Evolutionary conservation across 805 yeast genomes (phyloP).

Genomic region (Schizosaccharomyces japonicus): DNA sequence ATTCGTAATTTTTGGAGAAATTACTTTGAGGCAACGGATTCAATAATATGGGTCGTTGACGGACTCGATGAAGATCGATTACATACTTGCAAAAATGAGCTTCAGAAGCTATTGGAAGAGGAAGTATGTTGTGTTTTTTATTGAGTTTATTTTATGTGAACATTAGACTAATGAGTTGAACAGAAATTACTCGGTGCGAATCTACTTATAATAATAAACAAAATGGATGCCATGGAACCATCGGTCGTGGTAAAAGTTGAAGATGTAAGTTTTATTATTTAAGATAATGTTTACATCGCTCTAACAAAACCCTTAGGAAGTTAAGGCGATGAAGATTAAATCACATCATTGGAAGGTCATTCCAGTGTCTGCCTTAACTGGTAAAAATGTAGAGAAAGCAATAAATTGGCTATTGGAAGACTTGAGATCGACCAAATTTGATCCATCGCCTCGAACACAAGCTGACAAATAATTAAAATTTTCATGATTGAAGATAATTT

Average conservation of each 20-base stretch:
- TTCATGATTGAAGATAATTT: too few relatives aligned
- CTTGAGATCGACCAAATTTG: slow-evolving; percentile 19
- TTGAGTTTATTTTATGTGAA: neutral
- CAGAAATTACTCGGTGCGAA: slow-evolving; percentile 42
- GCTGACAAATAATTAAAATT: too few relatives aligned
- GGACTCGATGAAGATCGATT: slow-evolving; percentile 34
- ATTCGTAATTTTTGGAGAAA: slow-evolving; percentile 81
- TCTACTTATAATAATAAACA: slow-evolving; percentile 48
- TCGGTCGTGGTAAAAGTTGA: neutral
- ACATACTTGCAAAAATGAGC: slow-evolving; percentile 39
- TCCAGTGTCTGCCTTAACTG: slow-evolving; percentile 28
- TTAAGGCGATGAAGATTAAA: neutral
- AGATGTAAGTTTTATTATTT: neutral
- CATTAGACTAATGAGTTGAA: neutral
- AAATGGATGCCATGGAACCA: slow-evolving; percentile 31
- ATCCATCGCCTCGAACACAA: too few relatives aligned
- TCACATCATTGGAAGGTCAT: slow-evolving; percentile 12
- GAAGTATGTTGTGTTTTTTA: slow-evolving; percentile 14
- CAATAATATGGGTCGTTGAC: slow-evolving; percentile 72
- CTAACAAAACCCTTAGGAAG: too few relatives aligned
- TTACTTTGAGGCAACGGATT: slow-evolving; percentile 64
- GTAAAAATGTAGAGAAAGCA: slow-evolving; percentile 20
- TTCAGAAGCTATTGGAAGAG: slow-evolving; percentile 35
- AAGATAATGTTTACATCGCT: too few relatives aligned
- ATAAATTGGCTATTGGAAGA: slow-evolving; percentile 24